phyloP scores from a whole-genome alignment of 2,329 filamentous ascomycete genomes.

The Nannizziopsis barbatae region DNA sequence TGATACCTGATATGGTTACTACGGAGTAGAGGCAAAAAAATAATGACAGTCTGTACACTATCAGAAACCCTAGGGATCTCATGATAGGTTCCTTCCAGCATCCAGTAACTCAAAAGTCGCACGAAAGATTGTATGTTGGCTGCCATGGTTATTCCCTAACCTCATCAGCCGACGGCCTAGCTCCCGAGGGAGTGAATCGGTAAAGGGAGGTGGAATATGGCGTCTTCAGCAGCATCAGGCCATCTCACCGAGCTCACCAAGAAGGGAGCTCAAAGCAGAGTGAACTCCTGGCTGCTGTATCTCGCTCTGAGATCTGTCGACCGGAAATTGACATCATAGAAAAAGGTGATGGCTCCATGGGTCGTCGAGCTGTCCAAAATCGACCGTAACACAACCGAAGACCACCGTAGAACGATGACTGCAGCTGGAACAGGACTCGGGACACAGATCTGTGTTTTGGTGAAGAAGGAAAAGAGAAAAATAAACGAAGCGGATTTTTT shows the following conservation, averaged over 20 bases:
- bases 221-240: constrained; percentile 45
- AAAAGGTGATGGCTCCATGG: constrained; percentile 62
- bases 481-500: constrained; percentile 24
- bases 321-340: constrained; percentile 75
- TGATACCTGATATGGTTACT: too few species aligned
- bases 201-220: constrained; percentile 85
- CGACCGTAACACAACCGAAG: constrained; percentile 54
- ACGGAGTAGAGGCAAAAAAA: too few species aligned
- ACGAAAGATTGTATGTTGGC: constrained; percentile 47
- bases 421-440: constrained; percentile 54
- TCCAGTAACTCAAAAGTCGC: constrained; percentile 5
- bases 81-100: too few species aligned
- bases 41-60: too few species aligned
- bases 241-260: constrained; percentile 55
- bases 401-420: constrained; percentile 32
- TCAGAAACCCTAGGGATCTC: neutral
- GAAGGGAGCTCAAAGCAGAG: constrained; percentile 55
- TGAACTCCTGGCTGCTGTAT: constrained; percentile 41
- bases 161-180: constrained; percentile 72
- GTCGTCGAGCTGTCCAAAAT: constrained; percentile 80
- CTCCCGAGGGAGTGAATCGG: constrained; percentile 40
- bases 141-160: constrained; percentile 82
- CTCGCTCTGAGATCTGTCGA: constrained; percentile 90
- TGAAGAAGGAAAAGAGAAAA: constrained; percentile 27
- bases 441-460: constrained; percentile 65